Evolutionary conservation across 1,139 yeast genomes (phyloP), one percentile per base, ranked within the genome.

Genomic region (Meyerozyma smithsonii): DNA sequence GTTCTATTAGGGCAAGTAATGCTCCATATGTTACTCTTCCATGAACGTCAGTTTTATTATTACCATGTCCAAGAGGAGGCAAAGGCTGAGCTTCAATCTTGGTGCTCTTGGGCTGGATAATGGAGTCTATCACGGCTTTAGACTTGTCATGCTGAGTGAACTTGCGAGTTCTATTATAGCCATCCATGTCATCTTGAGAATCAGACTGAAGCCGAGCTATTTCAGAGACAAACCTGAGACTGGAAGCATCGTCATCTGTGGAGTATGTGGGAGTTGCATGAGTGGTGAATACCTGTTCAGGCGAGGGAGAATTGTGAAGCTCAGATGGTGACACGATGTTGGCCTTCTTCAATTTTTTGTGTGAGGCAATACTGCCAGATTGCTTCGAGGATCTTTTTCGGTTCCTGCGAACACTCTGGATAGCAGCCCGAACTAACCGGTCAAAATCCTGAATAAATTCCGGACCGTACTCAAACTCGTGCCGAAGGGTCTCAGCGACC

Each of bases 341-440:
- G 8, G 36, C 23, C 24, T 20, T 32, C 16, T 28, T 36, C 12
- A 37, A 35, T 17, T 37, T 37, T 14, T 28, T 51, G 45, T 35
- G 54, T 56, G 1, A 35, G 35, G 33, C 34, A 39, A n/a, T 23
- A 15, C 21, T 41, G 35, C n/a, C n/a, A n/a, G 14, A 46, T 50
- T 0, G 70, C 44, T 69, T 65, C 25, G 67, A 58, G 14, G 69
- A 62, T 41, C 77, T 46, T 44, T 72, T 72, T 17, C 77, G 50
- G 47, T 72, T 72, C 38, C 77, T 52, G 36, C 77, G 48, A 2
- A 69, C 77, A 45, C 74, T 68, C 46, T 92, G 98, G 20, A 92
- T 84, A 0, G 96, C 97, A 3, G 96, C 95, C 25, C 96, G 69
- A 0, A 92, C 97, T 35, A 92, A 72, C 58, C 84, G 84, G 58